phyloP scores from a whole-genome alignment of 805 yeast species.

The Wickerhamomyces hampshirensis region DNA sequence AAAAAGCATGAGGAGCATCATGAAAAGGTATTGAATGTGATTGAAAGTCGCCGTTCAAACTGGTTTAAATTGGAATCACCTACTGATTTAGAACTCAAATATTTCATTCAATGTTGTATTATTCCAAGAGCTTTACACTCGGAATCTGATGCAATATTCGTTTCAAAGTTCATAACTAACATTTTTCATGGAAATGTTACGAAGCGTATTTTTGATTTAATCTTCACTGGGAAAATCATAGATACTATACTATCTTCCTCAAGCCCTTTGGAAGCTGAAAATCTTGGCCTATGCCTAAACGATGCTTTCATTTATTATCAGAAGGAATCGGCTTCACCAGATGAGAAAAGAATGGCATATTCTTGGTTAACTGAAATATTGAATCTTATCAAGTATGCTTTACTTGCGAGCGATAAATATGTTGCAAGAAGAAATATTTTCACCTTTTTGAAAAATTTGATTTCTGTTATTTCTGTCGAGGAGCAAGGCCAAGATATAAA shows the following conservation, averaged over 20 bases:
- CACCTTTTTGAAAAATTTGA: constrained; percentile 63
- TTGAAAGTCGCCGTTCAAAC: constrained; percentile 27
- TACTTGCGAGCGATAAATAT: constrained; percentile 46
- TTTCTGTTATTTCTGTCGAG: constrained; percentile 52
- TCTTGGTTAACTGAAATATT: constrained; percentile 52
- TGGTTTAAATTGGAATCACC: constrained; percentile 36
- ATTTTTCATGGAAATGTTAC: constrained; percentile 41
- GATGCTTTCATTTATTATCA: constrained; percentile 47
- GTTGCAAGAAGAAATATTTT: constrained; percentile 79
- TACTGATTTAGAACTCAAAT: constrained; percentile 20
- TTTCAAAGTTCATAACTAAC: constrained; percentile 55
- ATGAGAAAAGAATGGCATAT: constrained; percentile 36
- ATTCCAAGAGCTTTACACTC: constrained; percentile 77
- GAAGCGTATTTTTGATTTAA: constrained; percentile 34
- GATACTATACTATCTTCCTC: constrained; percentile 60
- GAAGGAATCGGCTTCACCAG: constrained; percentile 21
- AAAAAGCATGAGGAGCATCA: constrained; percentile 38
- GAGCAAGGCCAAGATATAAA: constrained; percentile 56
- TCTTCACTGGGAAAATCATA: constrained; percentile 46
- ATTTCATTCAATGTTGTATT: constrained; percentile 58
- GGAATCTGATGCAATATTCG: constrained; percentile 73
- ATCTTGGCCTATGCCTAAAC: constrained; percentile 68
- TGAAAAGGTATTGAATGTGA: constrained; percentile 20
- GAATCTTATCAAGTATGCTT: constrained; percentile 20
- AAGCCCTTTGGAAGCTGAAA: constrained; percentile 76